These are phyloP conservation scores for Lactuca sativa DNA, from an alignment of 129 eudicot genomes.

Conservation along the genomic window DNA sequence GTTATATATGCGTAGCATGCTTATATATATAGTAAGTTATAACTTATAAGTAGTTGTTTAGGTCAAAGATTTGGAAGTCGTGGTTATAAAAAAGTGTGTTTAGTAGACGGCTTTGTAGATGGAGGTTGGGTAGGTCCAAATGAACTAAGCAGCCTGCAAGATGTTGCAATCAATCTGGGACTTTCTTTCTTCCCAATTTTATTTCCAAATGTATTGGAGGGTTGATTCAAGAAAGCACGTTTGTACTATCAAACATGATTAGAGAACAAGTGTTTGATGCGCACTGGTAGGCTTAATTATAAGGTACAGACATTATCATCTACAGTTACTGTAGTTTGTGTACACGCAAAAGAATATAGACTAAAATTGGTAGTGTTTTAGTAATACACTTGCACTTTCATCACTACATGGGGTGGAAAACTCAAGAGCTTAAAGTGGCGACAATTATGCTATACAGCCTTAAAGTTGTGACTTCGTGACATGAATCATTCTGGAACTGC, in stretches of 20 bases:
- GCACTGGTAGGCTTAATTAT: background rate
- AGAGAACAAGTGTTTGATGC: constrained; percentile 7
- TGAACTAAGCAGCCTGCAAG: constrained; percentile 59
- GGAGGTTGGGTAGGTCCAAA: constrained; percentile 40
- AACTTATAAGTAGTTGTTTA: constrained; percentile 1
- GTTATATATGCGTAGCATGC: constrained; percentile 20
- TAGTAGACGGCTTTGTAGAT: constrained; percentile 26
- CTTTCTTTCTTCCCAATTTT: constrained; percentile 9
- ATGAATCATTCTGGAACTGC: constrained; percentile 15
- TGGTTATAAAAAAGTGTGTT: constrained; percentile 8
- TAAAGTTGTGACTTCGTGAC: constrained; percentile 7
- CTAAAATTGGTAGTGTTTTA: constrained; percentile 10
- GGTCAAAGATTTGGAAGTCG: constrained; percentile 20
- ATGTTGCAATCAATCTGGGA: background rate
- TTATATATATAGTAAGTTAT: constrained; percentile 18
- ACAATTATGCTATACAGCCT: background rate
- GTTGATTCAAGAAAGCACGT: constrained; percentile 1
- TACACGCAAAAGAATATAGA: constrained; percentile 31
- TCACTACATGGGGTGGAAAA: constrained; percentile 21
- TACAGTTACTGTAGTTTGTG: constrained; percentile 26
- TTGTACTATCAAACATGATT: constrained; percentile 6
- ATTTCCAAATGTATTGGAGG: constrained; percentile 14
- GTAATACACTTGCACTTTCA: background rate
- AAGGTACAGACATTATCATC: constrained; percentile 19
- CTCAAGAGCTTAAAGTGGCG: constrained; percentile 18